Evolutionary conservation across 176 grass and related monocot genomes (phyloP), one percentile per base, ranked within the genome.

Genomic region (Saccharum officinarum): DNA sequence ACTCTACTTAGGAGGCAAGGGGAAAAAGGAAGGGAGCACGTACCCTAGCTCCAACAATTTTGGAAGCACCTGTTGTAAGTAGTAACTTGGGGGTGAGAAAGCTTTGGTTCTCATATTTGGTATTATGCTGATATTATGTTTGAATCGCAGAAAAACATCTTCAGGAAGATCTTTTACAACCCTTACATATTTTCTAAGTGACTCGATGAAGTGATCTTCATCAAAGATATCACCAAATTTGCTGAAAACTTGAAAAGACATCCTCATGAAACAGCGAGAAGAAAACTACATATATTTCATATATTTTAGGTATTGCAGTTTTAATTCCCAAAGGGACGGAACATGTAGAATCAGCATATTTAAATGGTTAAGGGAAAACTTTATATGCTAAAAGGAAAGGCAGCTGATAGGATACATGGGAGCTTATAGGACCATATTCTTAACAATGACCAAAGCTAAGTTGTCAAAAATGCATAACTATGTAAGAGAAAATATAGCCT

Each of bases 21-120:
- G 3, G 17, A 45, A 14, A 14, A 91, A 49, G 50, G 42, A 74
- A 62, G 57, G 38, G 77, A 87, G 25, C 31, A 23, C 63, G 15
- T 92, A 98, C 96, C 93, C 93, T 44, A 95, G 54, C 89, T 95
- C 91, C 85, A 95, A 79, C 64, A 98, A 65, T 86, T 90, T 94
- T 4, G 93, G 91, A 88, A 98, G 93, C 37, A 95, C 96, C 57
- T 94, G 85, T 63, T 92, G 80, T 85, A 93, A 66, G 89, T 98
- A 98, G 78, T 94, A 95, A 45, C 47, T 81, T 68, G 78, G 77
- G 23, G 96, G 83, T 33, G 91, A 91, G 83, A 92, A 91, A 76
- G 96, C 96, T 87, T 90, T 98, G 36, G 91, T 95, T 92, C 96
- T 98, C 96, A 98, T 98, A 81, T 98, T 98, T 70, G 84, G 75